These are phyloP conservation scores for Meyerozyma sp. DNA, from an alignment of 1,139 yeast species.

Conservation along the genomic window DNA sequence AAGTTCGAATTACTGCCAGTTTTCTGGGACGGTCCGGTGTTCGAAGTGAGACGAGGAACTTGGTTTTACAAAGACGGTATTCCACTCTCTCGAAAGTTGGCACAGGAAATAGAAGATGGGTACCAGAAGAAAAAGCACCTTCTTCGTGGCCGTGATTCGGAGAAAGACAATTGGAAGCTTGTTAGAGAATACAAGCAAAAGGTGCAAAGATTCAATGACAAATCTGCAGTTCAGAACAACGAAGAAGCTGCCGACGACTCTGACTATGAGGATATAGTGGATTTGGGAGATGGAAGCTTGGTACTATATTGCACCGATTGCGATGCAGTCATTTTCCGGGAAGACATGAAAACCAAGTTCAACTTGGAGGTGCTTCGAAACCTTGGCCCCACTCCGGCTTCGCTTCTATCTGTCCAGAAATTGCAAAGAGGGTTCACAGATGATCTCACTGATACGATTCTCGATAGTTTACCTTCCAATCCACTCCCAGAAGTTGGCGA, in stretches of 20 bases:
- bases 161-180: background rate
- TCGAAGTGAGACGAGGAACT: conserved; percentile 76
- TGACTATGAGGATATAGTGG: conserved; percentile 20
- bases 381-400: conserved; percentile 27
- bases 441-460: conserved; percentile 21
- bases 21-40: conserved; percentile 88
- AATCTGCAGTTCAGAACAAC: conserved; percentile 2
- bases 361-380: conserved; percentile 36
- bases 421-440: conserved; percentile 36
- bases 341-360: conserved; percentile 24
- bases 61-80: conserved; percentile 68
- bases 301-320: conserved; percentile 28
- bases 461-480: conserved; percentile 23
- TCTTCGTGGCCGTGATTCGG: background rate
- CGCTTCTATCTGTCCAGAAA: conserved; percentile 30
- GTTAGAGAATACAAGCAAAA: background rate
- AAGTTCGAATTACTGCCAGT: conserved; percentile 57
- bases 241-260: conserved; percentile 5
- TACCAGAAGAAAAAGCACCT: conserved; percentile 33
- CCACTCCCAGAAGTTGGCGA: conserved; percentile 73
- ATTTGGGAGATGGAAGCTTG: conserved; percentile 24
- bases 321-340: conserved; percentile 36
- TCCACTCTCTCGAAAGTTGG: conserved; percentile 51
- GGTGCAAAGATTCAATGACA: conserved; percentile 14
- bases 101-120: conserved; percentile 57